Percentiles rank a stretch among this genome's conserved stretches.
Conservation (phyloP, 495 filamentous ascomycete species). For the Stereocaulon alpinum region DNA sequence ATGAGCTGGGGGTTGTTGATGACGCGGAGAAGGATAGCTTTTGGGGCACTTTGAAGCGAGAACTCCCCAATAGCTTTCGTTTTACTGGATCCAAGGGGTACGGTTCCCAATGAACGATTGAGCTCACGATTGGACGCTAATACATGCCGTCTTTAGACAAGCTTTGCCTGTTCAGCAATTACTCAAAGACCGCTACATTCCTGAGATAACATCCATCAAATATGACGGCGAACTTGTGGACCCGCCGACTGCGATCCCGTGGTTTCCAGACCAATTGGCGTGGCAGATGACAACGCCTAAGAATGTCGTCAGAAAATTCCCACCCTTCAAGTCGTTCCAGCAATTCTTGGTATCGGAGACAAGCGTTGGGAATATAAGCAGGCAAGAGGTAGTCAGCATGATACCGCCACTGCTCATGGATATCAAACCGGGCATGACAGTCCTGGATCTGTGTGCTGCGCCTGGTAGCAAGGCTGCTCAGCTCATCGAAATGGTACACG, state of each 20-base stretch:
- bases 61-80: constrained; percentile 90
- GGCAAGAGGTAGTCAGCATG: constrained; percentile 97
- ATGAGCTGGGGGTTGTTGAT: constrained; percentile 56
- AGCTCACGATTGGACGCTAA: neutral
- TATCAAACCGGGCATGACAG: constrained; percentile 76
- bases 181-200: constrained; percentile 77
- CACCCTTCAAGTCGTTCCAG: constrained; percentile 89
- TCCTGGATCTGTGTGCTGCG: constrained; percentile 91
- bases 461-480: constrained; percentile 95
- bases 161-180: constrained; percentile 78
- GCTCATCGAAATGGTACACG: constrained; percentile 85
- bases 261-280: constrained; percentile 89
- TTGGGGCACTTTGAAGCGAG: constrained; percentile 67
- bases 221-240: constrained; percentile 73
- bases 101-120: neutral
- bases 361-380: constrained; percentile 89
- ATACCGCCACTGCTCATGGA: constrained; percentile 94
- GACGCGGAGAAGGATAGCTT: constrained; percentile 67
- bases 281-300: constrained; percentile 97
- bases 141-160: constrained; percentile 41
- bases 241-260: constrained; percentile 67
- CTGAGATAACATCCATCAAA: constrained; percentile 71
- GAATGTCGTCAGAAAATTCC: constrained; percentile 78
- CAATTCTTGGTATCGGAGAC: constrained; percentile 98
- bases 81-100: constrained; percentile 89